A percentile compares a stretch with the other conserved stretches of the same genome.
Evolutionary conservation across 1,139 yeast genomes (phyloP).

Genomic region (Lodderomyces beijingensis): DNA sequence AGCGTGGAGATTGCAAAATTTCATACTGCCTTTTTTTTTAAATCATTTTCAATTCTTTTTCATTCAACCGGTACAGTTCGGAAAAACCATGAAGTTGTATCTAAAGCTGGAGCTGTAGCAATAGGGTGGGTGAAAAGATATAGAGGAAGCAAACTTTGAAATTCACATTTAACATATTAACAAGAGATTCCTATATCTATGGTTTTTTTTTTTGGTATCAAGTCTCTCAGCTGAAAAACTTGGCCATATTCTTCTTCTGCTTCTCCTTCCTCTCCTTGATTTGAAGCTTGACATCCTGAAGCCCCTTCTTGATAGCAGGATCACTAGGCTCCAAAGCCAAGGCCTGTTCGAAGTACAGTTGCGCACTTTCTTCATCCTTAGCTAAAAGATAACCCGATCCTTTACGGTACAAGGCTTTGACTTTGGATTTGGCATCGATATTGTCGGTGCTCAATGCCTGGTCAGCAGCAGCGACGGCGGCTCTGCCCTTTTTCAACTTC

Average conservation of each 20-base stretch:
- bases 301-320: constrained; percentile 65
- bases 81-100: too few relatives aligned
- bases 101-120: too few relatives aligned
- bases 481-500: constrained; percentile 54
- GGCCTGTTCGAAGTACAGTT: constrained; percentile 64
- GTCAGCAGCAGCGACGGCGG: constrained; percentile 56
- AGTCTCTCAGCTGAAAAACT: constrained; percentile 54
- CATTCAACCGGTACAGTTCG: too few relatives aligned
- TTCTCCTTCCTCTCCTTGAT: constrained; percentile 56
- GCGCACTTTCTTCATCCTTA: constrained; percentile 71
- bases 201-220: too few relatives aligned
- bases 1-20: too few relatives aligned
- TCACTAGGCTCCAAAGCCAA: constrained; percentile 65
- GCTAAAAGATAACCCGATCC: constrained; percentile 66
- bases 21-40: too few relatives aligned
- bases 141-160: too few relatives aligned
- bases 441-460: constrained; percentile 63
- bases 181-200: too few relatives aligned
- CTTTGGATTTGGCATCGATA: constrained; percentile 62
- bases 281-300: constrained; percentile 53
- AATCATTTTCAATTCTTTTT: too few relatives aligned
- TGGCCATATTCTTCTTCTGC: constrained; percentile 81
- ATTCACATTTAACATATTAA: too few relatives aligned
- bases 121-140: too few relatives aligned
- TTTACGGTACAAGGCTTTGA: constrained; percentile 83